Evolutionary conservation across 495 filamentous ascomycete species (phyloP).

Genomic region (Podospora didyma): DNA sequence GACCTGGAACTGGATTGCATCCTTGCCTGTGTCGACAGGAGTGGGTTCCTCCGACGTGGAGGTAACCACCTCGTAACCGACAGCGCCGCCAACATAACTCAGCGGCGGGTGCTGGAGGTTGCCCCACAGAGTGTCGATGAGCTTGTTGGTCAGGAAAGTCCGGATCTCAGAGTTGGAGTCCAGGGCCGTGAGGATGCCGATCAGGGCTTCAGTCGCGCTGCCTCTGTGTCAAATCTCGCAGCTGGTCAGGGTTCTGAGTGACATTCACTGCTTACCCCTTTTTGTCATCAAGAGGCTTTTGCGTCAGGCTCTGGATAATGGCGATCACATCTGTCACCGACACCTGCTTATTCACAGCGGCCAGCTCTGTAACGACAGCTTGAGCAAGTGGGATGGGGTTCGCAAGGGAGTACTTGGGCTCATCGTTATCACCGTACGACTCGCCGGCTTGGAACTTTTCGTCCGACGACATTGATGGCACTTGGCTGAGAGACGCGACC

Average conservation of each 20-base stretch:
- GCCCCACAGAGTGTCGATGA: conserved; percentile 63
- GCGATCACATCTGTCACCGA: conserved; percentile 18
- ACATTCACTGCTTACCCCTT: conserved; percentile 13
- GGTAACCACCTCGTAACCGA: conserved; percentile 27
- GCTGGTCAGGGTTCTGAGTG: neutral
- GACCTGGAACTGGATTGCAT: conserved; percentile 23
- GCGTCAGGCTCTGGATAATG: conserved; percentile 24
- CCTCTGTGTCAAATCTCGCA: neutral
- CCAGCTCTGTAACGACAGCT: conserved; percentile 24
- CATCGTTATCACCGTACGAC: conserved; percentile 8
- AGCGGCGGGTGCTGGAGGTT: conserved; percentile 66
- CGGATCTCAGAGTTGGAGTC: conserved; percentile 52
- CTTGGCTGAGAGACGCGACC: neutral
- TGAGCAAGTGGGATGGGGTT: conserved; percentile 25
- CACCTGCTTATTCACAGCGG: conserved; percentile 18
- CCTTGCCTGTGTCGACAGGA: conserved; percentile 2
- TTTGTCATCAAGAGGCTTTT: conserved; percentile 32
- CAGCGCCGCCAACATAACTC: conserved; percentile 46
- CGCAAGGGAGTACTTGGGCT: conserved; percentile 19
- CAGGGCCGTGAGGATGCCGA: conserved; percentile 37
- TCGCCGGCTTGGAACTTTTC: conserved; percentile 15
- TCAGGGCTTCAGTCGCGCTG: conserved; percentile 28
- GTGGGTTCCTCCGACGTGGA: neutral
- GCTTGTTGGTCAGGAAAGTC: conserved; percentile 51
- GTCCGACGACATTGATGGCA: neutral